Base-by-base conservation (phyloP, 129 eudicot genomes). In the Centella asiatica region DNA sequence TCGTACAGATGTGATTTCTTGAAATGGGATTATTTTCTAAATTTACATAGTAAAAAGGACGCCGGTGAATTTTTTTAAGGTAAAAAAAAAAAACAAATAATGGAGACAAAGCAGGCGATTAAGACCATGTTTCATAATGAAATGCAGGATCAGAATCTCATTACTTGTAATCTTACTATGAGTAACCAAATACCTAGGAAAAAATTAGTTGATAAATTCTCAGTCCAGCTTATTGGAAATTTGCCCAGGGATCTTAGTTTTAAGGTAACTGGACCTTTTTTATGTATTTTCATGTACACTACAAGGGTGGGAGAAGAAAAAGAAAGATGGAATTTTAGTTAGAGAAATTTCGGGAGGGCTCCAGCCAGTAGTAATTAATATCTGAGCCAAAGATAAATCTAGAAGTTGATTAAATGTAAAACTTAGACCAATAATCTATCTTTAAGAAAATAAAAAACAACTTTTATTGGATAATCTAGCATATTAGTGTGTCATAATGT, bases 11-110 rank as follows among this genome's bases (percentile, higher is more conserved):
- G 99, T 84, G 74, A 92, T 55, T 64, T 87, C 96, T 50, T 73
- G 68, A 70, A 92, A 92, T 22, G 86, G 80, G 59, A 92, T 87
- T 71, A 84, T 72, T 84, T 84, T 92, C 99, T 92, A 78, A 68
- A 70, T 69, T 4, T 24, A 47, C 25, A 75, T 46, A 68, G 29
- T 44, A 45, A 65, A 57, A 69, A 52, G 24, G 40, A 37, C 52
- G 65, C 40, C 54, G 17, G 34, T 50, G 42, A 64, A n/a, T n/a
- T 47, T 32, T 56, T 31, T 27, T 23, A 56, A 22, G 8, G 2
- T 24, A 31, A 53, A n/a, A n/a, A 31, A 7, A 29, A 6, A 31
- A 6, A 56, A 56, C 32, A 15, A 18, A 56, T 22, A 33, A 31
- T 28, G 61, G 31, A 56, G 44, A 44, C 36, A 6, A 18, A 56